A percentile compares a stretch with the other conserved stretches of the same genome.
Evolutionary conservation across 805 yeast species (phyloP).

Genomic region (Metschnikowia vanudenii): DNA sequence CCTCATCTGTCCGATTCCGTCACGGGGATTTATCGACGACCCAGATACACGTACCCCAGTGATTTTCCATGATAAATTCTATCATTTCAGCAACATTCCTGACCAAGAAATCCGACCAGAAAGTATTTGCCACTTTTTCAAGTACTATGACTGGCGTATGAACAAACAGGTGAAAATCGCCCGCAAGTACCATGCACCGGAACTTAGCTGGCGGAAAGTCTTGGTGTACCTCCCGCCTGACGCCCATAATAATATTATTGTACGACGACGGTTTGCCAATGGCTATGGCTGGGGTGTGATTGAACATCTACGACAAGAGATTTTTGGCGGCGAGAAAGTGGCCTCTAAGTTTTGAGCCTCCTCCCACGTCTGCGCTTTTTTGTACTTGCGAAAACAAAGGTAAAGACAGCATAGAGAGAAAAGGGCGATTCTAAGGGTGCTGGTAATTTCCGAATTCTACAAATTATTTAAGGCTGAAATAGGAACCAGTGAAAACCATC

Average conservation of each 20-base stretch:
- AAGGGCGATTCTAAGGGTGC: too few species aligned
- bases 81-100: constrained; percentile 33
- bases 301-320: constrained; percentile 36
- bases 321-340: constrained; percentile 20
- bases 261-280: constrained; percentile 83
- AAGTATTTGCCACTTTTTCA: constrained; percentile 22
- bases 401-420: too few species aligned
- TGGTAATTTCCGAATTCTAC: too few species aligned
- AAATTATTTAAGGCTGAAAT: too few species aligned
- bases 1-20: constrained; percentile 40
- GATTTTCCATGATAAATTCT: constrained; percentile 44
- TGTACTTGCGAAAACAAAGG: too few species aligned
- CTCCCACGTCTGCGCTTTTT: too few species aligned
- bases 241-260: constrained; percentile 92
- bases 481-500: too few species aligned
- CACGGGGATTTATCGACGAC: constrained; percentile 29
- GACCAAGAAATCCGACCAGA: constrained; percentile 19
- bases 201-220: constrained; percentile 44
- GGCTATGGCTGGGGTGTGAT: constrained; percentile 78
- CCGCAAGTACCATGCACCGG: constrained; percentile 37
- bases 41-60: constrained; percentile 37
- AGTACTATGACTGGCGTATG: constrained; percentile 34
- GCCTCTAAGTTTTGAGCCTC: constrained; percentile 15
- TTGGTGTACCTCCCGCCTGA: constrained; percentile 73
- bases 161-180: constrained; percentile 43